Percentiles rank a stretch among this genome's conserved stretches.
Evolutionary conservation across 768 basidiomycete genomes (phyloP).

Genomic region (Suillus weaverae): DNA sequence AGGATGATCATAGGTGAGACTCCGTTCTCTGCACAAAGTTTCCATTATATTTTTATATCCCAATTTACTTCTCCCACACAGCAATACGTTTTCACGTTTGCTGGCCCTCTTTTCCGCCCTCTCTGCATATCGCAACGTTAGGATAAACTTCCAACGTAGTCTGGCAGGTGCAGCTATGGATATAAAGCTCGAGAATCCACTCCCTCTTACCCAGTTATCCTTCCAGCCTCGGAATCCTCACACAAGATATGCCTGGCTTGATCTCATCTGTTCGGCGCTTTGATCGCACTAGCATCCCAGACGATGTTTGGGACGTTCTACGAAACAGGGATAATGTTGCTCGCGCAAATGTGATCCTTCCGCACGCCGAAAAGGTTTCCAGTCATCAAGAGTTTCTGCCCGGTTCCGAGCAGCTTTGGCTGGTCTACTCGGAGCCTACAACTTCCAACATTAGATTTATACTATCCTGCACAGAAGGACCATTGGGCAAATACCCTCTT

Average conservation of each 20-base stretch:
- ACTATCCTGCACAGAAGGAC: slow-evolving; percentile 47
- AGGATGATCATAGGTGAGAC: neutral
- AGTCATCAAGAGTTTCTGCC: slow-evolving; percentile 26
- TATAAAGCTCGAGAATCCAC: neutral
- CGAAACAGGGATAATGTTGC: slow-evolving; percentile 24
- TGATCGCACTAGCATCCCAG: slow-evolving; percentile 21
- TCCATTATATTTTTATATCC: neutral
- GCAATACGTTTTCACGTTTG: neutral
- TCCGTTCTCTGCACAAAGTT: neutral
- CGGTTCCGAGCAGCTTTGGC: slow-evolving; percentile 42
- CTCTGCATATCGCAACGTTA: neutral
- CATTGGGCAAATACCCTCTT: slow-evolving; percentile 49
- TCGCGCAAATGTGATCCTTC: slow-evolving; percentile 49
- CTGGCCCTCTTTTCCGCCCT: neutral
- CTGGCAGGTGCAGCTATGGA: neutral
- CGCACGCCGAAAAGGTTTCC: slow-evolving; percentile 47
- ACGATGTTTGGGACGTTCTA: slow-evolving; percentile 31
- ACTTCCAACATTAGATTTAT: slow-evolving; percentile 41
- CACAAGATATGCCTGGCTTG: slow-evolving; percentile 19
- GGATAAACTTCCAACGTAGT: neutral
- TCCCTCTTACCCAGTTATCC: slow-evolving; percentile 9
- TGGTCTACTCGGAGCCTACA: slow-evolving; percentile 43
- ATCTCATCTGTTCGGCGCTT: slow-evolving; percentile 7
- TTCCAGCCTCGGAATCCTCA: slow-evolving; percentile 20
- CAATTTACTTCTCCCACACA: too few species aligned